These are phyloP conservation scores for Tulasnella sp. DNA, from an alignment of 768 basidiomycete species.

Conservation along the genomic window DNA sequence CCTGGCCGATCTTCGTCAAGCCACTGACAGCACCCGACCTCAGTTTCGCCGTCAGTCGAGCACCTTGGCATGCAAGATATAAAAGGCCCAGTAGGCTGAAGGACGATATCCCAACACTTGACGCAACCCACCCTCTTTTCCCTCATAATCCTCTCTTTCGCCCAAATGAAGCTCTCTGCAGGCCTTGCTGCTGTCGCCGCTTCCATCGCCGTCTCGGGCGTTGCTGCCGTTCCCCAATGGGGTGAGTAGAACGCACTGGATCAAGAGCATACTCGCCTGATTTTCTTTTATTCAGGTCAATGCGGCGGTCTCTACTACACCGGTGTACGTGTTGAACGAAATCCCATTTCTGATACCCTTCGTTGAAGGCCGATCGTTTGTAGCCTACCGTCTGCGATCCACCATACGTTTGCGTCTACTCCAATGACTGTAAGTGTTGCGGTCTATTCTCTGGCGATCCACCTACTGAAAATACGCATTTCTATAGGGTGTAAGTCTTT, in stretches of 20 bases:
- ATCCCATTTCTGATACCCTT: background rate
- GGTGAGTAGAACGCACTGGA: background rate
- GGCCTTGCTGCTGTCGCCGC: constrained; percentile 20
- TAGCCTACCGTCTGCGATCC: constrained; percentile 46
- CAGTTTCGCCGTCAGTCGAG: background rate
- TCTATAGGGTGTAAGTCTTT: background rate
- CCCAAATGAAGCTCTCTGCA: constrained; percentile 20
- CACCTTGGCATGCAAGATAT: background rate
- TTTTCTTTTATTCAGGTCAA: background rate
- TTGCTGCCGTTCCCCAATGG: constrained; percentile 15
- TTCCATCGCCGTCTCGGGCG: background rate
- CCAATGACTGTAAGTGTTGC: constrained; percentile 41
- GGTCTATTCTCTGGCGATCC: background rate
- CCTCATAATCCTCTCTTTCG: background rate
- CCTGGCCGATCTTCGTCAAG: background rate
- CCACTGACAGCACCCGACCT: background rate
- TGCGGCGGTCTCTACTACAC: constrained; percentile 37
- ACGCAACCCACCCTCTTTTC: background rate
- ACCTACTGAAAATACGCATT: background rate
- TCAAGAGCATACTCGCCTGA: too few relatives aligned
- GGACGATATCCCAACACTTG: background rate
- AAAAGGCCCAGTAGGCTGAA: background rate
- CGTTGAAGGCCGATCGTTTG: background rate
- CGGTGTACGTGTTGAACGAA: constrained; percentile 35
- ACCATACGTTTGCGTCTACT: constrained; percentile 43